Conservation (phyloP, 2,329 filamentous ascomycete genomes). For the Penicillium concentricum region DNA sequence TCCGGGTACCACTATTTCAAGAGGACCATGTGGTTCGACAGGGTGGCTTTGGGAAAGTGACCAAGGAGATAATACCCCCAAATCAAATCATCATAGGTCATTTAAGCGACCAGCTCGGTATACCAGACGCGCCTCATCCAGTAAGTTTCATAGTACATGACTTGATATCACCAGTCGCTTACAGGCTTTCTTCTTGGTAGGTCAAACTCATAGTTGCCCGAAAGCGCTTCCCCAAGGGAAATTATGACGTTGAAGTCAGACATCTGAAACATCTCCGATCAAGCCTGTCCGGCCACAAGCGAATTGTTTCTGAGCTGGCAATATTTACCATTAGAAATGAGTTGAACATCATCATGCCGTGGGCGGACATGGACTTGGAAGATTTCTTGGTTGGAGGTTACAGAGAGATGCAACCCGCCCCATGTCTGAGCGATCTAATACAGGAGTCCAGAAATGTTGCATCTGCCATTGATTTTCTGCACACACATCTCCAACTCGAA, state of each 20-base stretch:
- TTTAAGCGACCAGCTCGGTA: neutral
- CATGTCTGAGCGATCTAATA: constrained; percentile 9
- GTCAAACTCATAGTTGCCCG: neutral
- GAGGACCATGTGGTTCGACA: neutral
- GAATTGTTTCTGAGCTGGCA: constrained; percentile 10
- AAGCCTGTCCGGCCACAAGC: neutral
- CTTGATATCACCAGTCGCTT: neutral
- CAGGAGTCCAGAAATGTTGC: constrained; percentile 12
- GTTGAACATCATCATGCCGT: constrained; percentile 18
- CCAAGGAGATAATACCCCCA: neutral
- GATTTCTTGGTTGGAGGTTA: constrained; percentile 7
- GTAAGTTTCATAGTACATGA: neutral
- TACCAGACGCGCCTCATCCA: neutral
- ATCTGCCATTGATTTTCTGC: constrained; percentile 15
- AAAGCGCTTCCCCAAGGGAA: neutral
- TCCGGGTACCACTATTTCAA: neutral
- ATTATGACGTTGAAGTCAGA: neutral
- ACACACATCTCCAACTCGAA: constrained; percentile 3
- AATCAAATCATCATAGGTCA: neutral
- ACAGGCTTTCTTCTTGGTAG: neutral
- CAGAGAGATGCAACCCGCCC: neutral
- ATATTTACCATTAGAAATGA: constrained; percentile 9
- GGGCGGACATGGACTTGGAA: constrained; percentile 20
- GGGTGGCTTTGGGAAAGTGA: neutral
- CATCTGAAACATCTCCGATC: neutral